Evolutionary conservation across 306 rosid species (phyloP).

Genomic region (Heteromeles arbutifolia): DNA sequence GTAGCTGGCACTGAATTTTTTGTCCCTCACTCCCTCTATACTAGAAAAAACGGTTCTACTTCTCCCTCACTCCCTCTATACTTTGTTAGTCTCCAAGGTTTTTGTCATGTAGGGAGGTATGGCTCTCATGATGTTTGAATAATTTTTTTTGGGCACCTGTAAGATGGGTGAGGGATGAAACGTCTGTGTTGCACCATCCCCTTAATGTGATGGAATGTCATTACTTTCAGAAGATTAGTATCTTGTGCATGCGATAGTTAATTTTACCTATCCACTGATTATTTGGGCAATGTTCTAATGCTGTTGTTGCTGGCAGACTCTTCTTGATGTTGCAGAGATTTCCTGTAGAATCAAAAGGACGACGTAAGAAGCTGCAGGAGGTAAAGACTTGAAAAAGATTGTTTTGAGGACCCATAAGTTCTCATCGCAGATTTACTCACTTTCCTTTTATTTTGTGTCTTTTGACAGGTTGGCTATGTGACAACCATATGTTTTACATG

Average conservation of each 20-base stretch:
- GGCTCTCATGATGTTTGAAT: background rate
- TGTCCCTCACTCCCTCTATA: background rate
- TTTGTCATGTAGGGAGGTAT: background rate
- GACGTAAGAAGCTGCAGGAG: slow-evolving; percentile 99
- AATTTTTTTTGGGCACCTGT: background rate
- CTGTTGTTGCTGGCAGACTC: slow-evolving; percentile 50
- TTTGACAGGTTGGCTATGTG: slow-evolving; percentile 91
- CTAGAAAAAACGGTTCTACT: background rate
- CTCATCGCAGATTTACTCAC: background rate
- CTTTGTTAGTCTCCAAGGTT: background rate
- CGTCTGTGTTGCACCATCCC: background rate
- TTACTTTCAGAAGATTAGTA: background rate
- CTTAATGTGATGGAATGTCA: background rate
- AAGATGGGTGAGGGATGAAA: background rate
- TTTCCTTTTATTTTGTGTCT: slow-evolving; percentile 1
- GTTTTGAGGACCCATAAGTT: background rate
- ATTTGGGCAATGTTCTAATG: background rate
- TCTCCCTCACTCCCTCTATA: background rate
- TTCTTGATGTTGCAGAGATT: slow-evolving; percentile 97
- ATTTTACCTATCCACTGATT: background rate
- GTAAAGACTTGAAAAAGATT: slow-evolving; percentile 25
- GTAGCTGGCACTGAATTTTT: background rate
- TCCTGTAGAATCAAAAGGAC: slow-evolving; percentile 96
- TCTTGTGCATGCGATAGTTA: background rate
- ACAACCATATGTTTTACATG: slow-evolving; percentile 93